Percentiles rank a stretch among this genome's conserved stretches.
Conservation (phyloP, 2,329 filamentous ascomycete genomes). For the Clonostachys solani region DNA sequence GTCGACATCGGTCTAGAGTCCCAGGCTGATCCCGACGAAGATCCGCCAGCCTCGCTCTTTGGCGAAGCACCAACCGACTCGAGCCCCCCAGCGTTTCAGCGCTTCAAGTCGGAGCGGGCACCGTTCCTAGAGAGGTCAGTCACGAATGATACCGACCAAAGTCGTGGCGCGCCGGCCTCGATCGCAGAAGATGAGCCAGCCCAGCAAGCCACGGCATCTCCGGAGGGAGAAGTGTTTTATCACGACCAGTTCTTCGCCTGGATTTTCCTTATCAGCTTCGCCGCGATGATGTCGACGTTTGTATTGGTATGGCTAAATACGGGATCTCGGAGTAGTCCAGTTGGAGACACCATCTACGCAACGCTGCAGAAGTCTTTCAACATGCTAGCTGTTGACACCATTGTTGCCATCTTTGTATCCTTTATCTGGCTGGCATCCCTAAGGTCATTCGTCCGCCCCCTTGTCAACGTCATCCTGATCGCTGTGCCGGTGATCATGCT, state of each 20-base stretch:
- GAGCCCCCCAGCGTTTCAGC: conserved; percentile 58
- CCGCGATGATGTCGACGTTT: conserved; percentile 81
- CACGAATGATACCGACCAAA: conserved; percentile 41
- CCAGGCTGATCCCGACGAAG: conserved; percentile 50
- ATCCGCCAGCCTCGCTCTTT: conserved; percentile 57
- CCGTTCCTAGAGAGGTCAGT: conserved; percentile 34
- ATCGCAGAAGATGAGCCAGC: conserved; percentile 21
- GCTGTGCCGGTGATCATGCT: conserved; percentile 83
- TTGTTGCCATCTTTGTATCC: conserved; percentile 85
- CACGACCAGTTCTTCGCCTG: conserved; percentile 93
- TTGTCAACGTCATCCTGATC: conserved; percentile 77
- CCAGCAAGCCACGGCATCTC: conserved; percentile 33
- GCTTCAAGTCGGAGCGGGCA: conserved; percentile 41
- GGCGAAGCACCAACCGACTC: conserved; percentile 40
- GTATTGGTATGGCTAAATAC: conserved; percentile 90
- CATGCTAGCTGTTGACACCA: conserved; percentile 83
- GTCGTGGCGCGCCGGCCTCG: conserved; percentile 27
- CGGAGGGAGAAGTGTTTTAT: conserved; percentile 65
- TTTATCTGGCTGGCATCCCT: conserved; percentile 87
- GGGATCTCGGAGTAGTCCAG: conserved; percentile 62
- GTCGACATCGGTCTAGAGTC: conserved; percentile 84
- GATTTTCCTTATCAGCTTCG: conserved; percentile 80
- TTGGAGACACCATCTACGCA: conserved; percentile 93
- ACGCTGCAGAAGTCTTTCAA: conserved; percentile 83
- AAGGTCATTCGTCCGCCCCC: conserved; percentile 79